Conservation (phyloP, 2,329 filamentous ascomycete species). For the Verticillium zaregamsianum region DNA sequence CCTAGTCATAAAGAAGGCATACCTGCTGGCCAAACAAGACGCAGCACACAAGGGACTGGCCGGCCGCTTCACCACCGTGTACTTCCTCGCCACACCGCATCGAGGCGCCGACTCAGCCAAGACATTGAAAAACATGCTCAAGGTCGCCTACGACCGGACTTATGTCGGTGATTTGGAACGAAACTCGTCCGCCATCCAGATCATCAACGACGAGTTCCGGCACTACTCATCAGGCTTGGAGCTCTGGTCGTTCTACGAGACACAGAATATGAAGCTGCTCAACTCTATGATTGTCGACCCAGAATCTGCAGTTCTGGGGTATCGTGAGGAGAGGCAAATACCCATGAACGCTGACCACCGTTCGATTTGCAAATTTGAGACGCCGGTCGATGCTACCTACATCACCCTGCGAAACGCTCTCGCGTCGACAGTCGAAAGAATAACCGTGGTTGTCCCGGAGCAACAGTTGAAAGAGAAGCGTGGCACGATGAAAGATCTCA, state of each 20-base stretch:
- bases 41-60: constrained; percentile 9
- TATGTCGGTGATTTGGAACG: constrained; percentile 18
- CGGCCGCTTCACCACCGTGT: constrained; percentile 15
- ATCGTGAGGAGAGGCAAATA: constrained; percentile 16
- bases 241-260: constrained; percentile 24
- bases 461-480: neutral
- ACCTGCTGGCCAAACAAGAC: constrained; percentile 17
- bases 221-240: constrained; percentile 12
- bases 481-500: constrained; percentile 9
- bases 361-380: constrained; percentile 24
- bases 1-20: constrained; percentile 26
- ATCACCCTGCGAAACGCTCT: constrained; percentile 18
- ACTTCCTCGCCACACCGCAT: constrained; percentile 23
- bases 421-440: constrained; percentile 7
- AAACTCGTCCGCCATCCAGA: constrained; percentile 15
- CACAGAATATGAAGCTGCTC: constrained; percentile 11
- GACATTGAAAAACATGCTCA: constrained; percentile 19
- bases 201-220: constrained; percentile 22
- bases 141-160: constrained; percentile 8
- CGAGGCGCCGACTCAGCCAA: constrained; percentile 21
- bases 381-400: constrained; percentile 18
- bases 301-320: constrained; percentile 19
- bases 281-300: constrained; percentile 17
- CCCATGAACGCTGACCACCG: constrained; percentile 23
- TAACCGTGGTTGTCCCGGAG: neutral